These are phyloP conservation scores for Sextonia rubra DNA, from an alignment of 164 flowering plant species.

Conservation along the genomic window DNA sequence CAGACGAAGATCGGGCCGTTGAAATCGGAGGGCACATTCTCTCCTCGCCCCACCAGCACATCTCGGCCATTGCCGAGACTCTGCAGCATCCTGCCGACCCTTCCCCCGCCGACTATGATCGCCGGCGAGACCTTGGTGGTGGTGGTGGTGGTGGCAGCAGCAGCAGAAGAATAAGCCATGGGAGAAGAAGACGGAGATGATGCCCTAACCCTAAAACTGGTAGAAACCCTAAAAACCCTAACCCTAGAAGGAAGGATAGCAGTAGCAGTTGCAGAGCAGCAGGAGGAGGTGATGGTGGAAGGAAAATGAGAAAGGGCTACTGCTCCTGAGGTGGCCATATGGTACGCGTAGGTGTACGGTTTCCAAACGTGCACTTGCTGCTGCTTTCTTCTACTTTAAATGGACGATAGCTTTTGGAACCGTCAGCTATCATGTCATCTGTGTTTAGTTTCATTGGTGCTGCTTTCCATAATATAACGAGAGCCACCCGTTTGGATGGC, in stretches of 20 bases:
- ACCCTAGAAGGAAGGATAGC: background rate
- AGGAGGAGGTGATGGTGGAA: background rate
- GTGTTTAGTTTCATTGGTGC: background rate
- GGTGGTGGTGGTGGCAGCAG: slow-evolving; percentile 21
- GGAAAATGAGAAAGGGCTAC: background rate
- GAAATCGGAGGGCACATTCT: slow-evolving; percentile 70
- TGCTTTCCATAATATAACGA: slow-evolving; percentile 2
- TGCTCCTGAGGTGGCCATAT: background rate
- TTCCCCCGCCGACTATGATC: slow-evolving; percentile 82
- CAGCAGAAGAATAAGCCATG: background rate
- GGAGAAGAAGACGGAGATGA: background rate
- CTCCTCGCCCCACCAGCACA: slow-evolving; percentile 69
- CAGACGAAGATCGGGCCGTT: slow-evolving; percentile 86
- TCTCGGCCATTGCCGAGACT: slow-evolving; percentile 75
- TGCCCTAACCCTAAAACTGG: slow-evolving; percentile 4
- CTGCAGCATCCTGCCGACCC: slow-evolving; percentile 76
- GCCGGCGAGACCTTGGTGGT: slow-evolving; percentile 52
- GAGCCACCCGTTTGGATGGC: background rate
- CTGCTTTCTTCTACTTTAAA: background rate
- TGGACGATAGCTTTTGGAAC: background rate
- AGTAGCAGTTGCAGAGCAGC: background rate
- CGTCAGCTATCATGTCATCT: background rate
- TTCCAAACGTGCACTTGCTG: background rate
- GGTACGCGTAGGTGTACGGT: background rate
- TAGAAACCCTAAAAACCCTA: background rate